Percentiles rank a stretch among this genome's conserved stretches.
These are phyloP conservation scores for Cyclaneusma minus DNA, from an alignment of 2,329 filamentous ascomycete species.

Conservation along the genomic window DNA sequence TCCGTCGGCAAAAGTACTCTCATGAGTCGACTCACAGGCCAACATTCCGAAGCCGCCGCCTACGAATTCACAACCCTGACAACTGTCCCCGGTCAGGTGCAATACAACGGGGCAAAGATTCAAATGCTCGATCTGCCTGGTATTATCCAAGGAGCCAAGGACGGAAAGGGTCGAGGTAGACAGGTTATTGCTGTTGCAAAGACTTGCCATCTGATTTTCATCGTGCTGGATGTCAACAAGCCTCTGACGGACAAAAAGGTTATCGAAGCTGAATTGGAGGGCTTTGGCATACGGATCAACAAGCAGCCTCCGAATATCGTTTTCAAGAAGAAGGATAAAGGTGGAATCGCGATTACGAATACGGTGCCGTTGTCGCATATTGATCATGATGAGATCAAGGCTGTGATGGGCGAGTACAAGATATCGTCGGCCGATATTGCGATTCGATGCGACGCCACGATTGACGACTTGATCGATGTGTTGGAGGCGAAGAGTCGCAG, in stretches of 20 bases:
- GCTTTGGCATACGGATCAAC: constrained; percentile 96
- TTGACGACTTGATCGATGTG: constrained; percentile 93
- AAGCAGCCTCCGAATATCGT: constrained; percentile 94
- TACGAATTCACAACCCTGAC: constrained; percentile 99
- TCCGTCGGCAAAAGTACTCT: constrained; percentile 97
- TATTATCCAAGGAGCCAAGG: constrained; percentile 97
- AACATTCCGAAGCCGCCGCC: constrained; percentile 91
- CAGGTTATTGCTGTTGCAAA: constrained; percentile 99
- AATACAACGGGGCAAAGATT: constrained; percentile 92
- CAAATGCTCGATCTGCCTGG: constrained; percentile 97
- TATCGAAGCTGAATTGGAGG: constrained; percentile 89
- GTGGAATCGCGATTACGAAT: constrained; percentile 88
- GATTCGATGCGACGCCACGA: constrained; percentile 92
- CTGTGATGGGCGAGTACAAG: constrained; percentile 92
- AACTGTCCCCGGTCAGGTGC: constrained; percentile 88
- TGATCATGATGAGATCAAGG: constrained; percentile 90
- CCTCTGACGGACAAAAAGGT: constrained; percentile 91
- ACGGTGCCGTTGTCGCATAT: constrained; percentile 88
- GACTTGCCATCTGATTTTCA: constrained; percentile 97
- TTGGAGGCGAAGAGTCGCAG: constrained; percentile 87
- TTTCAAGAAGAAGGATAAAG: constrained; percentile 99
- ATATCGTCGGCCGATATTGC: constrained; percentile 95
- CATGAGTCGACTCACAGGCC: constrained; percentile 87
- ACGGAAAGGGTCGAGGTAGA: constrained; percentile 90
- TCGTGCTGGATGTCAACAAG: constrained; percentile 96